phyloP scores from a whole-genome alignment of 441 rosid species.

The Populus hybrid region DNA sequence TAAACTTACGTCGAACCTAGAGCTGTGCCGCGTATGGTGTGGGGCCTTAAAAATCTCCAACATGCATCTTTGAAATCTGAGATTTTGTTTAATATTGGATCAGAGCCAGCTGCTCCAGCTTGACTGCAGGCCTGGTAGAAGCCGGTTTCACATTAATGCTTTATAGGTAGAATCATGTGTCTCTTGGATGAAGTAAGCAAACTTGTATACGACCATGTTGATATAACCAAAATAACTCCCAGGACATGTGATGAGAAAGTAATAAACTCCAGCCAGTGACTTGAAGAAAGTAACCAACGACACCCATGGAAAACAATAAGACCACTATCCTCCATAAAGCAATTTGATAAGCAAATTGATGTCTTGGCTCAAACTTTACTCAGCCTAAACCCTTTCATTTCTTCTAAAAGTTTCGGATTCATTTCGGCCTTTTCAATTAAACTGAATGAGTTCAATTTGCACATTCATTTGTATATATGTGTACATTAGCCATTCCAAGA shows the following conservation, averaged over 20 bases:
- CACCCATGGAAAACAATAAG: background rate
- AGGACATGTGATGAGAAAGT: background rate
- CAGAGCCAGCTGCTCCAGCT: constrained; percentile 81
- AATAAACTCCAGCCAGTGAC: background rate
- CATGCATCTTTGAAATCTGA: constrained; percentile 73
- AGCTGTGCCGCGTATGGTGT: constrained; percentile 91
- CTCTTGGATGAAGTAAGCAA: constrained; percentile 8
- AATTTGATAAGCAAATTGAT: background rate
- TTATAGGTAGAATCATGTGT: background rate
- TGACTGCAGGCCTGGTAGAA: constrained; percentile 66
- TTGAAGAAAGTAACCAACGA: background rate
- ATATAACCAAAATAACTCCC: constrained; percentile 10
- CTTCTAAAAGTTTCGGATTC: background rate
- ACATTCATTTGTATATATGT: background rate
- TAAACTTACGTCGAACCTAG: constrained; percentile 69
- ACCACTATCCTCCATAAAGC: background rate
- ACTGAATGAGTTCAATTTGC: background rate
- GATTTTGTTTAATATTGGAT: constrained; percentile 53
- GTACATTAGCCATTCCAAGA: background rate
- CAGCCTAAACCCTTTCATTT: constrained; percentile 1
- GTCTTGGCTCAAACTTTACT: background rate
- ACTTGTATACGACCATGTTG: background rate
- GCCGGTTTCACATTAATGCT: constrained; percentile 32
- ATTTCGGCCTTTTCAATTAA: background rate
- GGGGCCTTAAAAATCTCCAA: constrained; percentile 98